Evolutionary conservation across 805 yeast genomes (phyloP), one percentile per base, ranked within the genome.

Genomic region (Wickerhamomyces strasburgensis): DNA sequence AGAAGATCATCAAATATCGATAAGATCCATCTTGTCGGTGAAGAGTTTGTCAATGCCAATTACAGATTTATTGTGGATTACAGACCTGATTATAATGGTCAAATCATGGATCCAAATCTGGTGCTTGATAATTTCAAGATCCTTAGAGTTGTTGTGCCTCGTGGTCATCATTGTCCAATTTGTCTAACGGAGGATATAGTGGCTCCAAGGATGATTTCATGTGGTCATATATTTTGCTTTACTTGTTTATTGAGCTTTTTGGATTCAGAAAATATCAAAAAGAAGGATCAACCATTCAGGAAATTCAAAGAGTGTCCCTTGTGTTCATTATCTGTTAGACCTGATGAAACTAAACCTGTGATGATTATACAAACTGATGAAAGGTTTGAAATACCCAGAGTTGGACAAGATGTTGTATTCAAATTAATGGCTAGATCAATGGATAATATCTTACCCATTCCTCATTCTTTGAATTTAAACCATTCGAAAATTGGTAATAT

Each of bases 161-260:
- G 72, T 42, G 80, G 82, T 1, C 81, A 81, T 47, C 78, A 80
- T 27, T 93, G 99, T 56, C 98, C 98, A 0, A 90, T 93, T 19
- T 93, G 99, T 57, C 65, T 93, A 11, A 72, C 80, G 23, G 94
- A 86, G 34, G 80, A 78, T 11, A 84, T 93, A 11, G 74, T 84
- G 14, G 96, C 97, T 0, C 97, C 98, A 3, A 67, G 98, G 38
- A 94, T 93, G 98, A 79, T 87, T 19, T 72, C 79, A 10, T 93
- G 99, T 64, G 98, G 99, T 5, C 99, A 93, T 56, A 72, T 88
- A 13, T 76, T 93, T 52, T 93, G 99, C 55, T 69, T 76, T 38
- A 76, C 88, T 11, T 93, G 99, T 58, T 60, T 90, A 21, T 58
- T 88, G 38, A 74, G 88, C 31, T 75, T 84, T 50, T 63, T 86